These are phyloP conservation scores for Fusarium chaquense DNA, from an alignment of 2,329 filamentous ascomycete genomes.

Conservation along the genomic window DNA sequence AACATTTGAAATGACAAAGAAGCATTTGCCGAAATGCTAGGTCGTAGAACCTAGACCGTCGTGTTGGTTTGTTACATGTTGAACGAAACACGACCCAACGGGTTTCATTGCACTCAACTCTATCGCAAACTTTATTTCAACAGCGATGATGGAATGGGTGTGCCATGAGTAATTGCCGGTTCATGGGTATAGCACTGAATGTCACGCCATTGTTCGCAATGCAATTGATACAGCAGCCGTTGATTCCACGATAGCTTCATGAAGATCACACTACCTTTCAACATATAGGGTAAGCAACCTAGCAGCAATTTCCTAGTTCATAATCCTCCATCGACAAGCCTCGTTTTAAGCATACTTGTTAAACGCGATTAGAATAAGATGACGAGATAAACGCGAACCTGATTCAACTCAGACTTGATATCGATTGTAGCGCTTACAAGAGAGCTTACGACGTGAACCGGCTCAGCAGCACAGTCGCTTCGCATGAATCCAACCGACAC, in stretches of 20 bases:
- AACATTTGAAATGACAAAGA: not conserved
- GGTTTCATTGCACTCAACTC: not conserved
- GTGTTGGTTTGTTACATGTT: not conserved
- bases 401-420: not conserved
- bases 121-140: not conserved
- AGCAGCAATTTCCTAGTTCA: not conserved
- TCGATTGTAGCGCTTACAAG: not conserved
- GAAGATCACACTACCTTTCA: not conserved
- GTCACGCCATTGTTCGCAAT: no score
- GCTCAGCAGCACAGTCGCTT: not conserved
- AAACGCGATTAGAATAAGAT: not conserved
- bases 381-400: no score
- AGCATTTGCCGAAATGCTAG: not conserved
- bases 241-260: not conserved
- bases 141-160: not conserved
- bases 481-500: constrained; percentile 1
- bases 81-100: not conserved
- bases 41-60: not conserved
- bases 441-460: not conserved
- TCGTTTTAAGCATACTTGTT: not conserved
- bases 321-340: not conserved
- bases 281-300: not conserved
- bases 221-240: not conserved
- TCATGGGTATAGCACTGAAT: not conserved
- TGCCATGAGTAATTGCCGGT: not conserved